Evolutionary conservation across 257 asterid species (phyloP).

Genomic region (Solanum tarijense): DNA sequence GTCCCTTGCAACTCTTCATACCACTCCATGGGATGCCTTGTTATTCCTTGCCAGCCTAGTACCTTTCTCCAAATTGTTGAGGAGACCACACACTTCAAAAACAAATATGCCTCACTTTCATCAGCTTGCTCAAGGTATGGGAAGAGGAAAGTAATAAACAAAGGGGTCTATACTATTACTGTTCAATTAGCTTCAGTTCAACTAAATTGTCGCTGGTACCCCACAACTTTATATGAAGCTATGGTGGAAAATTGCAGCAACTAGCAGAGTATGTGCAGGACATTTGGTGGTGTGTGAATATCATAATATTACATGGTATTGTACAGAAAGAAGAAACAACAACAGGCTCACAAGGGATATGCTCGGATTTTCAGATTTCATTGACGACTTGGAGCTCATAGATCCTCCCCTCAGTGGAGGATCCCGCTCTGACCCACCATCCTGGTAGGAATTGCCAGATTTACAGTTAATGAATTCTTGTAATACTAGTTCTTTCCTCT

Average conservation of each 20-base stretch:
- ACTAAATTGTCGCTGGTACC: background rate
- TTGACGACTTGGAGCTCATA: background rate
- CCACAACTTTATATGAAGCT: background rate
- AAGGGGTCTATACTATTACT: background rate
- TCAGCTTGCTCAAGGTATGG: background rate
- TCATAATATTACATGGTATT: background rate
- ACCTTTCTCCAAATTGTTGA: background rate
- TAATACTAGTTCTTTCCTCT: too few relatives aligned
- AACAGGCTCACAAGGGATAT: background rate
- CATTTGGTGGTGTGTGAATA: background rate
- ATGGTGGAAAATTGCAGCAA: background rate
- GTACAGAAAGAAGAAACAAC: background rate
- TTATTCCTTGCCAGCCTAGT: background rate
- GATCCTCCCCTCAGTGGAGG: background rate
- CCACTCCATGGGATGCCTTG: background rate
- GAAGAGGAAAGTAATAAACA: background rate
- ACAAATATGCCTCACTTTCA: background rate
- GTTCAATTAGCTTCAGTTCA: background rate
- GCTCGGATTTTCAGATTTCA: background rate
- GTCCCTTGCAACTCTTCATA: background rate
- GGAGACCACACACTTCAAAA: background rate
- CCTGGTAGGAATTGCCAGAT: background rate
- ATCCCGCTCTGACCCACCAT: background rate
- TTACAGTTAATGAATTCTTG: too few relatives aligned
- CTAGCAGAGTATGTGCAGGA: background rate